Evolutionary conservation across 2,329 filamentous ascomycete species (phyloP).

Genomic region (Kalmusia sp.): DNA sequence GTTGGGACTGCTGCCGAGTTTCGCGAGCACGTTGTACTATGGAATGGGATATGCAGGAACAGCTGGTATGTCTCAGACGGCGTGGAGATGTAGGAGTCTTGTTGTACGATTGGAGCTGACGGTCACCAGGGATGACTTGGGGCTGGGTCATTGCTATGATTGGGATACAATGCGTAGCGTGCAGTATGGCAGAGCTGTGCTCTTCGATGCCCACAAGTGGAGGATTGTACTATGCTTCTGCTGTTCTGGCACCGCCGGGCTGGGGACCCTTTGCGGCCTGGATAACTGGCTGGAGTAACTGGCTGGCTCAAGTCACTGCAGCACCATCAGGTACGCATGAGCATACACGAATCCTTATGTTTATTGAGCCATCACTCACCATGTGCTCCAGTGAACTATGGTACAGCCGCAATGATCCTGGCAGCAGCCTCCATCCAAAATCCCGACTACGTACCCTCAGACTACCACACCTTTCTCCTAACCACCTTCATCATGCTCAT

Average conservation of each 20-base stretch:
- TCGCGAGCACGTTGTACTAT: slow-evolving; percentile 75
- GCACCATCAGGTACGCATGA: slow-evolving; percentile 60
- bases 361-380: not conserved
- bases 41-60: slow-evolving; percentile 63
- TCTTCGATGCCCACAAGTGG: slow-evolving; percentile 76
- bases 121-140: slow-evolving; percentile 71
- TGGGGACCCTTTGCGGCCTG: slow-evolving; percentile 72
- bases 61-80: slow-evolving; percentile 36
- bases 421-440: slow-evolving; percentile 73
- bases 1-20: slow-evolving; percentile 72
- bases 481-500: slow-evolving; percentile 72
- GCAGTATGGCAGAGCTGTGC: slow-evolving; percentile 72
- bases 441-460: slow-evolving; percentile 68
- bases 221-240: slow-evolving; percentile 76
- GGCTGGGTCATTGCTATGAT: slow-evolving; percentile 77
- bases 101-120: slow-evolving; percentile 8
- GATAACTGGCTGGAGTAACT: slow-evolving; percentile 75
- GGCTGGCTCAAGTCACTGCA: slow-evolving; percentile 70
- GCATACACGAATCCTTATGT: no score
- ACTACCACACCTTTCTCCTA: slow-evolving; percentile 73
- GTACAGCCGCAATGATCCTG: slow-evolving; percentile 73
- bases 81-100: not conserved
- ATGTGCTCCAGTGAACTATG: slow-evolving; percentile 64
- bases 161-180: slow-evolving; percentile 74
- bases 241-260: slow-evolving; percentile 71